Evolutionary conservation across 2,329 filamentous ascomycete species (phyloP).

Genomic region (Chaetoscypha palmicola): DNA sequence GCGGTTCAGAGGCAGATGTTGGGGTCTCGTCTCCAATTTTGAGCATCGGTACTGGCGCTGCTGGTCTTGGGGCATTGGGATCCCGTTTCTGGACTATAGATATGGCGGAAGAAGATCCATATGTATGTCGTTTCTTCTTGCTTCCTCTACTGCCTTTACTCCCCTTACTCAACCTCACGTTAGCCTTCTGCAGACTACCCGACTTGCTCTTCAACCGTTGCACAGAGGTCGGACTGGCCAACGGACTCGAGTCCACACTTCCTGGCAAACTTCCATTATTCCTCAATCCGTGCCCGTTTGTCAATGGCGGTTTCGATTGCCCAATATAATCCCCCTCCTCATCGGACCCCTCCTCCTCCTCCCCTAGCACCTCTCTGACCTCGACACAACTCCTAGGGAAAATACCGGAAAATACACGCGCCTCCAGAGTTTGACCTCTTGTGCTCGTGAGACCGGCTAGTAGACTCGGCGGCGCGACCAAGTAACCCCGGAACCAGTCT

Average conservation of each 20-base stretch:
- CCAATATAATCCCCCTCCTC: conserved; percentile 9
- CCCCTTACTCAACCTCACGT: conserved; percentile 7
- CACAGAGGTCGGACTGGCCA: conserved; percentile 14
- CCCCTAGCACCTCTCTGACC: conserved; percentile 83
- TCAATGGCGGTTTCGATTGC: conserved; percentile 6
- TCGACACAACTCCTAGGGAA: conserved; percentile 94
- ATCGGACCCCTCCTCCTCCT: conserved; percentile 47
- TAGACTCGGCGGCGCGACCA: conserved; percentile 88
- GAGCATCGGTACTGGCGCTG: conserved; percentile 91
- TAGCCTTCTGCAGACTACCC: conserved; percentile 2
- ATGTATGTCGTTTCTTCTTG: conserved; percentile 20
- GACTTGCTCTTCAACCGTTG: conserved; percentile 11
- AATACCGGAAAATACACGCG: conserved; percentile 95
- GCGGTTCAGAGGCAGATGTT: conserved; percentile 77
- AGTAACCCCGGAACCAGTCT: conserved; percentile 90
- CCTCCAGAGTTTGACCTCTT: conserved; percentile 89
- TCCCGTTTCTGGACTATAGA: conserved; percentile 50
- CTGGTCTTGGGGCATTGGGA: conserved; percentile 65
- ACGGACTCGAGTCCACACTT: conserved; percentile 16
- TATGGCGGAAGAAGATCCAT: conserved; percentile 28
- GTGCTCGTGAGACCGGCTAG: conserved; percentile 84
- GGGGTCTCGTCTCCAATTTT: conserved; percentile 97
- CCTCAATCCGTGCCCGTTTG: conserved; percentile 8
- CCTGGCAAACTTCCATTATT: conserved; percentile 11
- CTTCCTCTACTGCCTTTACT: conserved; percentile 14